Evolutionary conservation across 768 basidiomycete species (phyloP).

Genomic region (Rhizopogon rudus): DNA sequence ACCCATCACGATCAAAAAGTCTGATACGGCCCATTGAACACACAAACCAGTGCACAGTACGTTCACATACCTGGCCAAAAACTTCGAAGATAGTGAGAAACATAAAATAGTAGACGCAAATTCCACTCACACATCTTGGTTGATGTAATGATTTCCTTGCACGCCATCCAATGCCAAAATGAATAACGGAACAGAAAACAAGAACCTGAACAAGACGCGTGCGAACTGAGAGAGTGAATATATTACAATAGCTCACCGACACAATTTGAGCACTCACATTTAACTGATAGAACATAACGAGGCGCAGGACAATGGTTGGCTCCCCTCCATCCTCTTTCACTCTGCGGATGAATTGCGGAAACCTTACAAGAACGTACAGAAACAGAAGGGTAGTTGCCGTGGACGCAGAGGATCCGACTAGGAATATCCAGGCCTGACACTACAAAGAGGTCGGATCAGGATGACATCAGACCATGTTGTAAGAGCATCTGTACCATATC

Average conservation of each 20-base stretch:
- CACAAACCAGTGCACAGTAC: background rate
- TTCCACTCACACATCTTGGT: slow-evolving; percentile 49
- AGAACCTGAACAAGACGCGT: slow-evolving; percentile 71
- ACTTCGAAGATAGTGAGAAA: slow-evolving; percentile 30
- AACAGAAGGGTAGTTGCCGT: slow-evolving; percentile 66
- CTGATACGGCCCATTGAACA: slow-evolving; percentile 26
- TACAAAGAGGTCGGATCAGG: slow-evolving; percentile 23
- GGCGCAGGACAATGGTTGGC: slow-evolving; percentile 67
- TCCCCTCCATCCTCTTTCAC: slow-evolving; percentile 73
- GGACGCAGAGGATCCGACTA: slow-evolving; percentile 63
- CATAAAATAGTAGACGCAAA: background rate
- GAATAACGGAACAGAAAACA: slow-evolving; percentile 67
- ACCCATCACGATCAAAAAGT: slow-evolving; percentile 66
- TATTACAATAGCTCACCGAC: background rate
- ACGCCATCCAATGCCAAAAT: slow-evolving; percentile 64
- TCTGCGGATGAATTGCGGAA: slow-evolving; percentile 64
- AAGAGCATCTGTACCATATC: slow-evolving; percentile 40
- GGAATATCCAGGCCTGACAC: slow-evolving; percentile 73
- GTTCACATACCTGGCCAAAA: slow-evolving; percentile 48
- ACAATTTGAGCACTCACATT: slow-evolving; percentile 48
- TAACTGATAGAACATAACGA: slow-evolving; percentile 70
- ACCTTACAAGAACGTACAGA: slow-evolving; percentile 64
- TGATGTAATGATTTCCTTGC: slow-evolving; percentile 41
- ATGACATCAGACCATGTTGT: background rate
- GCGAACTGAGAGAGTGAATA: slow-evolving; percentile 39